Percentiles rank a stretch among this genome's conserved stretches.
These are phyloP conservation scores for Tripterygium wilfordii DNA, from an alignment of 177 flowering plant species.

Conservation along the genomic window DNA sequence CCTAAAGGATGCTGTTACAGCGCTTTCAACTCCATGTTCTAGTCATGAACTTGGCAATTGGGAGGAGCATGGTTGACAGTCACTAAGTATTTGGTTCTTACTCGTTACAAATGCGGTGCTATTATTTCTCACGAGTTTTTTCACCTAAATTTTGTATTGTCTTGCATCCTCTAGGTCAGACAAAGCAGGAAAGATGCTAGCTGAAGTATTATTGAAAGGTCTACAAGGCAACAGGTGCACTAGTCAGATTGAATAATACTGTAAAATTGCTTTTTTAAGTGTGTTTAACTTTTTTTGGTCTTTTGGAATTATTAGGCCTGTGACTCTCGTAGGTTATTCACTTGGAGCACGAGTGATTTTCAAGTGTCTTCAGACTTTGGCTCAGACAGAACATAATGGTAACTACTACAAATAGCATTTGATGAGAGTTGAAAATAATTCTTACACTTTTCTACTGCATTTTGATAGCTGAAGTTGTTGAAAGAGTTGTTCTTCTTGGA, in stretches of 20 bases:
- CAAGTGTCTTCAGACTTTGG: constrained; percentile 78
- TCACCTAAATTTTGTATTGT: background rate
- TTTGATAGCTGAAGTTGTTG: constrained; percentile 72
- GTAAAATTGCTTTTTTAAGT: background rate
- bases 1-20: too few relatives aligned
- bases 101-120: too few relatives aligned
- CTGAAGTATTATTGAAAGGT: constrained; percentile 81
- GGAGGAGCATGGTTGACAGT: too few relatives aligned
- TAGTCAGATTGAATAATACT: background rate
- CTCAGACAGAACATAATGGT: constrained; percentile 63
- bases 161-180: constrained; percentile 56
- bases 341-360: constrained; percentile 94
- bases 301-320: constrained; percentile 65
- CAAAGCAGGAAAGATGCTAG: constrained; percentile 90
- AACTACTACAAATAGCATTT: constrained; percentile 1
- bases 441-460: constrained; percentile 5
- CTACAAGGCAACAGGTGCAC: constrained; percentile 84
- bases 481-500: constrained; percentile 96
- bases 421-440: background rate
- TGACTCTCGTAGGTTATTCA: constrained; percentile 89
- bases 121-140: too few relatives aligned
- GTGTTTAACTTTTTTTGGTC: background rate
- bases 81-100: too few relatives aligned
- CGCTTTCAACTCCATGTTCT: too few relatives aligned
- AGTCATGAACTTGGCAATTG: too few relatives aligned